Base-by-base conservation (phyloP, 1,284 basidiomycete species). In the Moesziomyces globuligerus region DNA sequence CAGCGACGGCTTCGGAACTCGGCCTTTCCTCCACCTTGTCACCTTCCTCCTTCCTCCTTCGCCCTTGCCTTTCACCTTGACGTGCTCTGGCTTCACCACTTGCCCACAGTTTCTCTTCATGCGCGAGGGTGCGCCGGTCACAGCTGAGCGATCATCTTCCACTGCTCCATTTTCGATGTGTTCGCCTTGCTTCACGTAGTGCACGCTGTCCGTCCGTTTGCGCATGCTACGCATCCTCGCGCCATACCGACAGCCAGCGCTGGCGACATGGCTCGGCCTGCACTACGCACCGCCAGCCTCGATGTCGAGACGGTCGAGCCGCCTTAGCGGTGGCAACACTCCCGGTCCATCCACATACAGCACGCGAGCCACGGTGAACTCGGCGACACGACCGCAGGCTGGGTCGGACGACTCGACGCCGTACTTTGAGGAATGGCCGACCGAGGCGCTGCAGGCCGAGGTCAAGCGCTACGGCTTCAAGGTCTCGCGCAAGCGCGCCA, bases 401-500 rank as follows among this genome's bases (percentile, higher is more conserved):
- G 20, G 17, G 1, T 15, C n/a, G 3, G n/a, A n/a, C 3, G 18
- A 8, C 10, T 21, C 45, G 11, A 20, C 34, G 13, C 43, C 55
- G 3, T 36, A 58, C 26, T 59, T 70, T 17, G 60, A 70, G 17
- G 55, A 55, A 48, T 70, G 67, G 67, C 28, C 55, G 0, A 45
- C 44, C 4, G 45, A 40, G 7, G 34, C 29, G 15, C 51, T 70
- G 1, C 67, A 70, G 36, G 44, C 59, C 2, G 50, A 71, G 39
- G 67, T 71, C 18, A 71, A 66, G 25, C 40, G 45, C 7, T 71
- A 66, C 26, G 68, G 68, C 26, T 71, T 71, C 68, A 66, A 66
- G 36, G 51, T 54, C 7, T 66, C 62, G 1, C 49, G 68, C 11
- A 52, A 55, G 20, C 41, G 62, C 2, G 8, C 37, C 10, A 66